Base-by-base conservation (phyloP, 73 alveolate species). In the Tetrahymena borealis region DNA sequence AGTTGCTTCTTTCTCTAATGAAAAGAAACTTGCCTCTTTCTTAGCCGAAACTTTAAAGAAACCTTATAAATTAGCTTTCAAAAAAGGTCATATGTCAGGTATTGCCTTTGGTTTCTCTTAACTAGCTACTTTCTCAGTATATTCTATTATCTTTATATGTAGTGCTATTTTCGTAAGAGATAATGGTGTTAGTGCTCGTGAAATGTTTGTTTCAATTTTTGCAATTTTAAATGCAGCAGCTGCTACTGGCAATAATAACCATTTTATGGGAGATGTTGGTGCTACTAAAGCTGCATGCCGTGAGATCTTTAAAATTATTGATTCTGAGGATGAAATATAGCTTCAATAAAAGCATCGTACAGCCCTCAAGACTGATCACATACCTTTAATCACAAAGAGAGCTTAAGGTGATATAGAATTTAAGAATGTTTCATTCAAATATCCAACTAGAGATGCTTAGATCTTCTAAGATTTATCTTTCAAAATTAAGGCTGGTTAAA, bases 181-280 rank as follows among this genome's bases (percentile, higher is more conserved):
- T 43, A 40, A 93, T 33, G 97, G 96, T n/a, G 96, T 85, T 18
- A 38, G 94, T 11, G 95, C 94, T 40, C 94, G 93, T 39, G 96
- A 97, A 38, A 92, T 96, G 91, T 94, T 96, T 38, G 35, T 93
- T 31, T 96, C 99, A 18, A 95, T 97, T 16, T 95, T 95, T 91
- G 97, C 98, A 11, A 94, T 96, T 91, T 90, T 96, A 95, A 97
- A 96, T 90, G 99, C 97, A n/a, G 94, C 98, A 4, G 92, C 95
- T 90, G 98, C 97, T n/a, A 97, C 96, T 39, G 98, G 99, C 1
- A 92, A 95, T 35, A 97, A 98, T 33, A 93, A 95, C n/a, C 95
- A 94, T 32, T 96, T 91, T 78, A 98, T 96, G 13, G 97, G 98
- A 90, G 99, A 96, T 32, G 94, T 94, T 37, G 97, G 91, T 20